These are phyloP conservation scores for Mucor racemosus DNA, from an alignment of 371 early-diverging fungal genomes.

Conservation along the genomic window DNA sequence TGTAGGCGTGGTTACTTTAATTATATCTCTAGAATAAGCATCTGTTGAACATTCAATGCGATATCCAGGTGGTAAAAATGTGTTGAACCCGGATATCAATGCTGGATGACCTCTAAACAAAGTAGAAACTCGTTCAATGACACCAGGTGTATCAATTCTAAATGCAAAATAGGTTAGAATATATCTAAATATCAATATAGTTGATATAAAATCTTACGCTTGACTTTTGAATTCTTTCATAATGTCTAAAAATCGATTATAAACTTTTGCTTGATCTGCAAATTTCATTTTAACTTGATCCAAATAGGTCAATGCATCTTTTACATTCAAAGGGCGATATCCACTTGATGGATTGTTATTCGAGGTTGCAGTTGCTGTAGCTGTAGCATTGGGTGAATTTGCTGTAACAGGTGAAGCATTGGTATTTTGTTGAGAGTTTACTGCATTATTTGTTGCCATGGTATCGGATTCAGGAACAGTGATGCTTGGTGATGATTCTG, in stretches of 20 bases:
- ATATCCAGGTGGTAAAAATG: constrained; percentile 97
- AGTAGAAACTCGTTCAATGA: constrained; percentile 92
- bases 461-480: background rate
- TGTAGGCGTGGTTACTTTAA: constrained; percentile 82
- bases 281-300: constrained; percentile 97
- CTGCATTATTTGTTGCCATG: background rate
- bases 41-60: constrained; percentile 84
- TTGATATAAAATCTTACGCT: constrained; percentile 55
- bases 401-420: background rate
- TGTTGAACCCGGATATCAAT: constrained; percentile 97
- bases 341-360: constrained; percentile 9
- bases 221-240: constrained; percentile 99
- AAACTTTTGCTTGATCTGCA: constrained; percentile 89
- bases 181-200: background rate
- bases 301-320: constrained; percentile 96
- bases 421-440: background rate
- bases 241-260: constrained; percentile 96
- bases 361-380: background rate
- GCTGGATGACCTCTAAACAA: constrained; percentile 92
- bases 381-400: background rate
- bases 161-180: background rate
- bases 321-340: constrained; percentile 61
- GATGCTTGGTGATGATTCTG: background rate
- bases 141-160: constrained; percentile 95
- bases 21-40: constrained; percentile 60